These are phyloP conservation scores for Ascochyta lentis DNA, from an alignment of 2,329 filamentous ascomycete species.

Conservation along the genomic window DNA sequence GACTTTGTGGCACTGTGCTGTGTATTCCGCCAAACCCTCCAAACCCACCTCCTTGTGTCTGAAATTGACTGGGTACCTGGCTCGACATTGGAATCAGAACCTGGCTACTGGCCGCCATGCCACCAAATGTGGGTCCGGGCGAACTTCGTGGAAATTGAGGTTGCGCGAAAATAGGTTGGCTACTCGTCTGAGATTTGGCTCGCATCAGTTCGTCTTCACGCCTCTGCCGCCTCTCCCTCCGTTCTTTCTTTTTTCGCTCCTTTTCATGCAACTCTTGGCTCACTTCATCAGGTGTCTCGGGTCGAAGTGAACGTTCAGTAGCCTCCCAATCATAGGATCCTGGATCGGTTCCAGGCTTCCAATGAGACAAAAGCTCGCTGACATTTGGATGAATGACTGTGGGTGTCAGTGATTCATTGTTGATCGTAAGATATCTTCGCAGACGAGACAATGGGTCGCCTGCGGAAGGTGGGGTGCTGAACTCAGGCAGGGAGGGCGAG, in stretches of 20 bases:
- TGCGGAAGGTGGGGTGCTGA: background rate
- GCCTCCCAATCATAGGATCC: slow-evolving; percentile 51
- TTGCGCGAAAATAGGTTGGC: slow-evolving; percentile 33
- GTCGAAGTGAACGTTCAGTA: slow-evolving; percentile 36
- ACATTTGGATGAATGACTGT: slow-evolving; percentile 41
- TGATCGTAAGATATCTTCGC: slow-evolving; percentile 46
- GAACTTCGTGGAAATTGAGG: slow-evolving; percentile 33
- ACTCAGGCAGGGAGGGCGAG: slow-evolving; percentile 10
- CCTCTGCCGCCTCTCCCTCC: slow-evolving; percentile 50
- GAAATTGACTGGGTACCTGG: slow-evolving; percentile 20
- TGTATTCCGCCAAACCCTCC: slow-evolving; percentile 14
- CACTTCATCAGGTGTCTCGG: slow-evolving; percentile 42
- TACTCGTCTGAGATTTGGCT: slow-evolving; percentile 17
- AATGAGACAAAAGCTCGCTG: slow-evolving; percentile 51
- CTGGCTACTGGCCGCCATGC: slow-evolving; percentile 37
- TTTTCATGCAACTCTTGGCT: slow-evolving; percentile 48
- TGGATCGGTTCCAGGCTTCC: slow-evolving; percentile 49
- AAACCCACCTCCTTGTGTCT: slow-evolving; percentile 7
- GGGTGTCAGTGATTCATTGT: slow-evolving; percentile 20
- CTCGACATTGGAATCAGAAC: slow-evolving; percentile 17
- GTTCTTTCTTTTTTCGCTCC: slow-evolving; percentile 48
- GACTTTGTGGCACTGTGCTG: slow-evolving; percentile 31
- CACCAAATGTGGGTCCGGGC: slow-evolving; percentile 33
- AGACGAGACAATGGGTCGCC: slow-evolving; percentile 41
- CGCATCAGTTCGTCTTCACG: slow-evolving; percentile 45